These are phyloP conservation scores for Meyerozyma sp. DNA, from an alignment of 1,139 yeast genomes.

Conservation along the genomic window DNA sequence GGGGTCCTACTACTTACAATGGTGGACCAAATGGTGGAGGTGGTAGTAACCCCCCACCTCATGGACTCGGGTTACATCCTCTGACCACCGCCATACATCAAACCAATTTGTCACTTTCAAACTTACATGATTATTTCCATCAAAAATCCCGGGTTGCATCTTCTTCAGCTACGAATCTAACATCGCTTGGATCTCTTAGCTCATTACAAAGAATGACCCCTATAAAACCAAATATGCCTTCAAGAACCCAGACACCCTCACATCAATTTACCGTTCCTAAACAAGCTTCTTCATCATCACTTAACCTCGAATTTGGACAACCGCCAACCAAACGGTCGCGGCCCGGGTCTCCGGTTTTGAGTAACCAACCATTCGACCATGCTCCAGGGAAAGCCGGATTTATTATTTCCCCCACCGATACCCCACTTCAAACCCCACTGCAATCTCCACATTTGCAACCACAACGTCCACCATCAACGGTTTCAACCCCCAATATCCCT, in stretches of 20 bases:
- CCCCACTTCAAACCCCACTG: constrained; percentile 41
- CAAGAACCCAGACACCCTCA: constrained; percentile 7
- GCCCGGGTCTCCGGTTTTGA: constrained; percentile 34
- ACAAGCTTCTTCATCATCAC: constrained; percentile 21
- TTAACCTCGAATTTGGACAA: constrained; percentile 23
- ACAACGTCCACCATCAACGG: constrained; percentile 4
- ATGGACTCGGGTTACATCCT: neutral
- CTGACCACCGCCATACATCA: constrained; percentile 1
- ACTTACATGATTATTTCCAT: constrained; percentile 28
- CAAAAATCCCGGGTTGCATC: constrained; percentile 7
- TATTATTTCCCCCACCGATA: constrained; percentile 29
- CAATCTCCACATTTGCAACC: constrained; percentile 39
- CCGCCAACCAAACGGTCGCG: constrained; percentile 30
- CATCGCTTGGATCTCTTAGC: constrained; percentile 14
- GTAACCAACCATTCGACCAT: constrained; percentile 2
- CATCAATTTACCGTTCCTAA: constrained; percentile 9
- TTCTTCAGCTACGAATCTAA: neutral
- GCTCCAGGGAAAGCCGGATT: constrained; percentile 10
- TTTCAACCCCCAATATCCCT: neutral
- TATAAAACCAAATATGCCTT: constrained; percentile 17
- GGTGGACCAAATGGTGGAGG: too few species aligned
- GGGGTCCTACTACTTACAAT: too few species aligned
- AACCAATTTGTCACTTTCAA: constrained; percentile 16
- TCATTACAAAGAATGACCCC: constrained; percentile 37
- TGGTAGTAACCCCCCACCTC: constrained; percentile 3